Evolutionary conservation across 169 alveolate species (phyloP), one percentile per base, ranked within the genome.

Genomic region (Cyclospora cayetanensis): DNA sequence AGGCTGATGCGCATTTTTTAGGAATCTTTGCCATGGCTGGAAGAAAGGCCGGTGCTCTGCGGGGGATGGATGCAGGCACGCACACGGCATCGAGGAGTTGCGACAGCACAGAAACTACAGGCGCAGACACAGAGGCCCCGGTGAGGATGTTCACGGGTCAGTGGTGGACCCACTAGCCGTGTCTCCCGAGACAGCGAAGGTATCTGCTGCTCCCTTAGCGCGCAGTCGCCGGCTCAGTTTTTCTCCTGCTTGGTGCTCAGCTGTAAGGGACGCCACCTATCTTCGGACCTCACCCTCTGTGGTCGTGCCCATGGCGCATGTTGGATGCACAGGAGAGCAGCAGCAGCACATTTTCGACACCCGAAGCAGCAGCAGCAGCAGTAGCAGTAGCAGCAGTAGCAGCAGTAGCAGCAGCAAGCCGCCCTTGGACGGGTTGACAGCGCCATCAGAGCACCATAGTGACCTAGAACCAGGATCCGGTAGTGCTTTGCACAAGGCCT

Each of bases 41-140:
- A 82, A 82, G 25, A 82, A 82, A 50, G 90, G 90, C n/a, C 42
- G 60, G 39, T 82, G 90, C 74, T 27, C 68, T 37, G 90, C 90
- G 15, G 90, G 90, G 2, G 35, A 39, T 2, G 77, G 52, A 20
- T 82, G 90, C 55, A 34, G 90, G 41, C 90, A 82, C 90, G 90
- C 90, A 0, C 90, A 82, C 22, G 90, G 90, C 52, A 18, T 63
- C 5, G 77, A 60, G 74, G 90, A 82, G 55, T 25, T 60, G 74
- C 20, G 42, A 43, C 77, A 46, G 55, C 77, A 82, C 74, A 11
- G 90, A 4, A 41, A 82, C 37, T 43, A 25, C 39, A 74, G 84
- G 34, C 55, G 72, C 34, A 60, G n/a, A 1, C 72, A 31, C n/a
- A 12, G 72, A 15, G 72, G 72, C 72, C 72, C 31, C 31, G 27